phyloP scores from a whole-genome alignment of 2,329 filamentous ascomycete species.

The Penicillium janthinellum region DNA sequence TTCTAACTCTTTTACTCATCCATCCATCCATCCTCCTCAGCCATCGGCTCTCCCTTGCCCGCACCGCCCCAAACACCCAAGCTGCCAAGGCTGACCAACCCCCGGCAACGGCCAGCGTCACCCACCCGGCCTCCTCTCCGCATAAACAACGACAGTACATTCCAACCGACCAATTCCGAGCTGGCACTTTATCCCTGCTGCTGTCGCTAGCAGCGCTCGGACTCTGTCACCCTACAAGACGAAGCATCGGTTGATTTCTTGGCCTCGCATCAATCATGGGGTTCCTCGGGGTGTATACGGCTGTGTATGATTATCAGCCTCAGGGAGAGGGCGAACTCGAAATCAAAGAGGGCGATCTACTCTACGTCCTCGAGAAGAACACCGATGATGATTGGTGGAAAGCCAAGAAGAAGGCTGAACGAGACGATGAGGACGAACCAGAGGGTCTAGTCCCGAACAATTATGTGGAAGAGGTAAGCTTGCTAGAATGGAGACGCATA shows the following conservation, averaged over 20 bases:
- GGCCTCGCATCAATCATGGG: conserved; percentile 62
- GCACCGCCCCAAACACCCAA: conserved; percentile 7
- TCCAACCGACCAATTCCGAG: conserved; percentile 13
- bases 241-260: not conserved
- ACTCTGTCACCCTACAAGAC: conserved; percentile 2
- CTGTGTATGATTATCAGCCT: conserved; percentile 88
- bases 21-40: conserved; percentile 4
- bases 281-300: conserved; percentile 87
- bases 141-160: conserved; percentile 14
- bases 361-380: conserved; percentile 86
- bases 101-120: conserved; percentile 23
- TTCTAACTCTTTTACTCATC: conserved; percentile 4
- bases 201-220: conserved; percentile 15
- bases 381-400: conserved; percentile 88
- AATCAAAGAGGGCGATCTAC: conserved; percentile 81
- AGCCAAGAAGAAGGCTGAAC: conserved; percentile 83
- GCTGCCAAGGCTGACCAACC: conserved; percentile 26
- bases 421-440: conserved; percentile 86
- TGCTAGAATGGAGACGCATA: not conserved
- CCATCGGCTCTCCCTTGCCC: conserved; percentile 14
- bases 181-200: conserved; percentile 9
- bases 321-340: conserved; percentile 83
- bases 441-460: conserved; percentile 90
- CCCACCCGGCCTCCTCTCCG: conserved; percentile 15
- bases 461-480: conserved; percentile 83